Evolutionary conservation across 208 protist genomes (phyloP), one percentile per base, ranked within the genome.

Genomic region (Herpetomonas tarakana): DNA sequence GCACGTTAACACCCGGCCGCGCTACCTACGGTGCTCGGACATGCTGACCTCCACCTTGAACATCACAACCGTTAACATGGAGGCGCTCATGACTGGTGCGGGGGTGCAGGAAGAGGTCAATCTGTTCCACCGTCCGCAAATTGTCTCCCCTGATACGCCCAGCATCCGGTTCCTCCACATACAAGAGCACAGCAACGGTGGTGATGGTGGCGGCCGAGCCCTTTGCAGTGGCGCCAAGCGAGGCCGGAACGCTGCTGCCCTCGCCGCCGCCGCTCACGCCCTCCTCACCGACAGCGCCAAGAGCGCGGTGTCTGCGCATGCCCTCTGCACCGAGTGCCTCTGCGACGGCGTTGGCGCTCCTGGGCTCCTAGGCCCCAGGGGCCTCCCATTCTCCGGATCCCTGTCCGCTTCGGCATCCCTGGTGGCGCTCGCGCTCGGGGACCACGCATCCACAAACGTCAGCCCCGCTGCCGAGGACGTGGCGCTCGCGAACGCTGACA

Each of bases 1-100:
- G n/a, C 81, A 92, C 60, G 78, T 86, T 2, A 93, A 92, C 60
- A 72, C 67, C 16, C 52, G 25, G 0, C 89, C 89, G 19, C 59
- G 44, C 39, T 90, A 82, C 58, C 57, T 74, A 30, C 64, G 64
- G 18, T 91, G 89, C 58, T 56, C 58, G 3, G 54, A 52, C 22
- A 81, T 95, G 68, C 58, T 74, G 24, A 66, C 74, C 7, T 92
- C 86, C 2, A 68, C 78, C 26, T 65, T 89, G 16, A 93, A 90
- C 71, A 77, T 93, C 21, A 81, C 79, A 2, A 64, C 72, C 3
- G 45, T 54, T 3, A 56, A 68, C 39, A 71, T 72, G 49, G 83
- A 92, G 25, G 52, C n/a, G 3, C 29, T 83, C 51, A 47, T 94
- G 16, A 58, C 38, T 18, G 44, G 62, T 2, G 65, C 75, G 1